Conservation (phyloP, 306 rosid genomes). For the Spatholobus suberectus region DNA sequence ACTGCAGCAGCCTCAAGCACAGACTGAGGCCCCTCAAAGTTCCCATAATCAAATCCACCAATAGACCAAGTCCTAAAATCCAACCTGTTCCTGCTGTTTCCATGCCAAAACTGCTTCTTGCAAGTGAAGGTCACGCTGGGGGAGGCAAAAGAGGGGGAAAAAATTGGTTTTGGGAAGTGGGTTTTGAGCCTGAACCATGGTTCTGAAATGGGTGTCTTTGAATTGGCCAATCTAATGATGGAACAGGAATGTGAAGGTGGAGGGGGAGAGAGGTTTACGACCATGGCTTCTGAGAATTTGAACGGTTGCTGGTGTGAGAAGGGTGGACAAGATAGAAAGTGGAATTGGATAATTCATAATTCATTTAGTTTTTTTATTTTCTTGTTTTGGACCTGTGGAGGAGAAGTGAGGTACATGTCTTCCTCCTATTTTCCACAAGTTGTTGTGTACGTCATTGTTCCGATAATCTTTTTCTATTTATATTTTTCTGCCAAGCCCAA, state of each 20-base stretch:
- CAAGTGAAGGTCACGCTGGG: constrained; percentile 41
- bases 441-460: background rate
- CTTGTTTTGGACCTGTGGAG: constrained; percentile 67
- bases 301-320: constrained; percentile 32
- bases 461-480: background rate
- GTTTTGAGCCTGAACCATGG: constrained; percentile 54
- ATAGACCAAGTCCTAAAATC: constrained; percentile 66
- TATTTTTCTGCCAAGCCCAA: background rate
- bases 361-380: constrained; percentile 4
- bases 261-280: constrained; percentile 68
- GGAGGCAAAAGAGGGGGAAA: constrained; percentile 55
- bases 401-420: constrained; percentile 59
- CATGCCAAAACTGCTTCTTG: constrained; percentile 55
- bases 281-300: constrained; percentile 59
- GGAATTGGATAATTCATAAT: constrained; percentile 76
- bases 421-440: constrained; percentile 50
- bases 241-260: constrained; percentile 61
- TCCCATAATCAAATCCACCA: constrained; percentile 72
- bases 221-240: constrained; percentile 56
- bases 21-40: constrained; percentile 86
- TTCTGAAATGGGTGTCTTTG: constrained; percentile 58
- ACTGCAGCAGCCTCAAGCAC: constrained; percentile 89
- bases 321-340: constrained; percentile 42
- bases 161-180: constrained; percentile 62
- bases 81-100: constrained; percentile 44